These are phyloP conservation scores for Gaeumannomyces sp. DNA, from an alignment of 2,329 filamentous ascomycete genomes.

Conservation along the genomic window DNA sequence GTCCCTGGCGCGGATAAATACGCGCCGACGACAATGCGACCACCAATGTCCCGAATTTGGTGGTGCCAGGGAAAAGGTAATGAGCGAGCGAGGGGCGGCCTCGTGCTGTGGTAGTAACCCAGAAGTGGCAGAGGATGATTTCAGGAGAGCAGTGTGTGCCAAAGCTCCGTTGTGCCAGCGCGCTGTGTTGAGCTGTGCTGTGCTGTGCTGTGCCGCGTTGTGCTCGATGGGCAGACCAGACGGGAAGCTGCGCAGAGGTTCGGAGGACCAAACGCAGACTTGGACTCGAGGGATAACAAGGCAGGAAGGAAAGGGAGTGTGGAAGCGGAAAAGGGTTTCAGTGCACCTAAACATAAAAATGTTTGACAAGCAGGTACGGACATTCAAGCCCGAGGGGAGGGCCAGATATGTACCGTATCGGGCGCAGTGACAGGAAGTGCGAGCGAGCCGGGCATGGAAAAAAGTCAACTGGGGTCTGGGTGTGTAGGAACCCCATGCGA, in stretches of 20 bases:
- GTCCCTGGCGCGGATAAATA: not conserved
- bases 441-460: not conserved
- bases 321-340: not conserved
- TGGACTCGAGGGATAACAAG: not conserved
- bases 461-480: slow-evolving; percentile 4
- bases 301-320: not conserved
- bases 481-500: slow-evolving; percentile 1
- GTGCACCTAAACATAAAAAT: not conserved
- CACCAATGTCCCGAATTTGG: not conserved
- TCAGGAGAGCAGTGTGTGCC: too few relatives aligned
- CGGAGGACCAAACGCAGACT: not conserved
- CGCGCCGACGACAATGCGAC: not conserved
- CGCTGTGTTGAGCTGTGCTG: too few relatives aligned
- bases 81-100: too few relatives aligned
- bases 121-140: too few relatives aligned
- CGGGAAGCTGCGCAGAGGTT: not conserved
- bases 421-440: not conserved
- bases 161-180: too few relatives aligned
- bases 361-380: not conserved
- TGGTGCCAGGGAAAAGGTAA: too few relatives aligned
- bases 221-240: not conserved
- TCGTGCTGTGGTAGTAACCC: too few relatives aligned
- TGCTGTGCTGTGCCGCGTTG: not conserved
- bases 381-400: not conserved
- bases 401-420: not conserved